Evolutionary conservation across 768 basidiomycete genomes (phyloP).

Genomic region (Suillus luteus): DNA sequence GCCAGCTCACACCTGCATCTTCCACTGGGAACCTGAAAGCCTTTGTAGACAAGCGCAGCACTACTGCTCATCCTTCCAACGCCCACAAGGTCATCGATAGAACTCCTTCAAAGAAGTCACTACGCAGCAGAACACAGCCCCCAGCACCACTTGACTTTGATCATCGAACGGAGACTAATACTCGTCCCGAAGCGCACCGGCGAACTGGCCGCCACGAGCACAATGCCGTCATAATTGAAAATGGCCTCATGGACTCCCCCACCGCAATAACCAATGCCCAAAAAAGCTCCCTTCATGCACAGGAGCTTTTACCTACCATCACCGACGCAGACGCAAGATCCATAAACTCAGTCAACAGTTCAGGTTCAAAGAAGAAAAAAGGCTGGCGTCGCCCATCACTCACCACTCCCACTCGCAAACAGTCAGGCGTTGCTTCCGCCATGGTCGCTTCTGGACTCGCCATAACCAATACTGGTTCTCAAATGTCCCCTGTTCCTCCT

Average conservation of each 20-base stretch:
- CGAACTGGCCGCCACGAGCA: constrained; percentile 28
- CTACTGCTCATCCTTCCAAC: constrained; percentile 5
- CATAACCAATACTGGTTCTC: constrained; percentile 60
- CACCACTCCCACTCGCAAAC: constrained; percentile 31
- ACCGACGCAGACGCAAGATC: constrained; percentile 32
- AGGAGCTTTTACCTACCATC: constrained; percentile 18
- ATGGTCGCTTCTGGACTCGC: constrained; percentile 45
- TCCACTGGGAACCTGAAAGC: constrained; percentile 34
- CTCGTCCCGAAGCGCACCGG: constrained; percentile 15
- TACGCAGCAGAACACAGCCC: constrained; percentile 32
- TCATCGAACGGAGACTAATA: constrained; percentile 3
- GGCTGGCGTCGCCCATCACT: constrained; percentile 19
- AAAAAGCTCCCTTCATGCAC: constrained; percentile 14
- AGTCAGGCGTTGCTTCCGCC: constrained; percentile 45
- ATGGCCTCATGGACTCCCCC: constrained; percentile 26
- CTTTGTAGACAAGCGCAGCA: constrained; percentile 25
- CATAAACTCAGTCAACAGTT: constrained; percentile 27
- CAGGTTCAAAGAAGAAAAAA: constrained; percentile 29
- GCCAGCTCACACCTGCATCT: constrained; percentile 33
- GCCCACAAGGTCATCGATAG: constrained; percentile 14
- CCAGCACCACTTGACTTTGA: constrained; percentile 30
- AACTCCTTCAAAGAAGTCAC: constrained; percentile 28
- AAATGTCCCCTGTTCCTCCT: constrained; percentile 46
- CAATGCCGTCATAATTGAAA: background rate
- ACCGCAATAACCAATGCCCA: constrained; percentile 16